These are phyloP conservation scores for Fusarium praegraminearum DNA, from an alignment of 2,329 filamentous ascomycete genomes.

Conservation along the genomic window DNA sequence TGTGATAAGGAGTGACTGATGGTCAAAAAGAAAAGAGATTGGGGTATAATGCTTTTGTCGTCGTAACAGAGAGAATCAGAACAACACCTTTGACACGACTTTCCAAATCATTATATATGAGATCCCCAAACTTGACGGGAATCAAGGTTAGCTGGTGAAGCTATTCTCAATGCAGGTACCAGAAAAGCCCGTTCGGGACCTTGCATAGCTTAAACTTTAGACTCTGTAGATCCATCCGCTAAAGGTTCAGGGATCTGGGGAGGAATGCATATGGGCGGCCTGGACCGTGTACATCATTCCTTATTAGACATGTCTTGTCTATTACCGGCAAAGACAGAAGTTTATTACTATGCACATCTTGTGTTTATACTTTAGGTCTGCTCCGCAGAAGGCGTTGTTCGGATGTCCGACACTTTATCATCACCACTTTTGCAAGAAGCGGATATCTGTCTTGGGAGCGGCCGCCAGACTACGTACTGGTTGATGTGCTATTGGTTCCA, in stretches of 20 bases:
- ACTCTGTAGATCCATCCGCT: background rate
- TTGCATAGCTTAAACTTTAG: conserved; percentile 5
- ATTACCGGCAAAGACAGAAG: background rate
- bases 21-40: background rate
- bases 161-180: conserved; percentile 23
- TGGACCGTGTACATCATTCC: conserved; percentile 26
- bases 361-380: background rate
- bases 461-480: background rate
- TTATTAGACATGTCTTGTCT: background rate
- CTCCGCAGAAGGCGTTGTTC: background rate
- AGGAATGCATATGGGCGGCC: conserved; percentile 24
- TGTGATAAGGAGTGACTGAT: background rate
- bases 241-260: background rate
- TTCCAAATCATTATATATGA: conserved; percentile 19
- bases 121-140: background rate
- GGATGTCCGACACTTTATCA: background rate
- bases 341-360: background rate
- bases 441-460: background rate
- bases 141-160: background rate
- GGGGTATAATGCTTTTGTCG: background rate
- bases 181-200: background rate
- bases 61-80: background rate
- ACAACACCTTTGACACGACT: background rate
- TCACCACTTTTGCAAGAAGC: background rate
- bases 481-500: background rate